Evolutionary conservation across 768 basidiomycete species (phyloP), one percentile per base, ranked within the genome.

Genomic region (Naganishia randhawae): DNA sequence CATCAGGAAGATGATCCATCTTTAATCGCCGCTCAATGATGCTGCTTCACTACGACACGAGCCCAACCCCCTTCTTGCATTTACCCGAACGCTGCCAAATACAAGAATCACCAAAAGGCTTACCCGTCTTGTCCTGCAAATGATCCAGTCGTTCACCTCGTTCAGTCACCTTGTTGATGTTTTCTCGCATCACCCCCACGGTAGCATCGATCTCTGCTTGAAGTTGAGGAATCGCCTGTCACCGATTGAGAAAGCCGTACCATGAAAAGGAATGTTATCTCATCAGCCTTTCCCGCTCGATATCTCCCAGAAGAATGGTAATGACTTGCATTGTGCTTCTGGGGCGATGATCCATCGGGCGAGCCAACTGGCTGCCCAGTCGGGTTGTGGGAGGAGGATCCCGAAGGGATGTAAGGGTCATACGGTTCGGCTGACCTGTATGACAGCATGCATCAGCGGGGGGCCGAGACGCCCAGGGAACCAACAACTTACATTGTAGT

Each of bases 61-160:
- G 39, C 33, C 33, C 31, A 61, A 61, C 55, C 32, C 19, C 32
- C 16, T 61, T 31, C 55, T 5, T 8, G 25, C 5, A 19, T 10
- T 14, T 48, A 42, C 16, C 0, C 27, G 22, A 9, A 8, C 27
- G 31, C 33, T 25, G 3, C 25, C 11, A 14, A 4, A 2, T 31
- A n/a, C 27, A 50, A 27, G 13, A 57, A 64, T 4, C 22, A 64
- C 33, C 42, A 39, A 19, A 14, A 57, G 8, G 84, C 89, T 73
- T 73, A 95, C 95, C 94, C 63, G 96, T 99, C 85, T 98, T 98
- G 82, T 96, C 95, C 81, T 97, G 95, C 72, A 98, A 82, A 55
- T 89, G 88, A 77, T 98, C 93, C 71, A 99, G 82, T 72, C 92
- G 82, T 82, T 98, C 95, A 75, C 94, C 94, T 76, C 96, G 83